Evolutionary conservation across 805 yeast species (phyloP).

Genomic region (Saturnispora sekii): DNA sequence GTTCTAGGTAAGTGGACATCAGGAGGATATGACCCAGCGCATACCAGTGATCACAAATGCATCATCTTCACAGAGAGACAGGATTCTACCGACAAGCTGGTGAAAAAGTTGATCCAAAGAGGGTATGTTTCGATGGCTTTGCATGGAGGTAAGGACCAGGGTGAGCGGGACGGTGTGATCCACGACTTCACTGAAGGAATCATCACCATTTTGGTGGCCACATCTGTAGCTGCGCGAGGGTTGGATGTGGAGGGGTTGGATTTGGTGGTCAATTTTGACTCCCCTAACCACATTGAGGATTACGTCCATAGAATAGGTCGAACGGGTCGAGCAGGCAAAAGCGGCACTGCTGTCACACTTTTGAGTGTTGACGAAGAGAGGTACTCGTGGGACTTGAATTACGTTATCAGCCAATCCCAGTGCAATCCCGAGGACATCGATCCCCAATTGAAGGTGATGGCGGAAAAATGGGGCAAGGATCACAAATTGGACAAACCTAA

Average conservation of each 20-base stretch:
- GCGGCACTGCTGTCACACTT: conserved; percentile 67
- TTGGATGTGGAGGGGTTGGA: conserved; percentile 82
- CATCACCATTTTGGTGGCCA: conserved; percentile 66
- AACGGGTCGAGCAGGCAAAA: conserved; percentile 84
- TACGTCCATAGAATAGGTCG: conserved; percentile 94
- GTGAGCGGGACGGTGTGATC: conserved; percentile 69
- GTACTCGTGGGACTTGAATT: conserved; percentile 57
- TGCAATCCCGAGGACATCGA: conserved; percentile 35
- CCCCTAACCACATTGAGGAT: conserved; percentile 87
- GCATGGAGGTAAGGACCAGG: conserved; percentile 89
- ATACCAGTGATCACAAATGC: conserved; percentile 35
- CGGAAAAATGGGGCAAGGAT: conserved; percentile 46
- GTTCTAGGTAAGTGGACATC: conserved; percentile 36
- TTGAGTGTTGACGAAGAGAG: conserved; percentile 52
- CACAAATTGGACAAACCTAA: conserved; percentile 56
- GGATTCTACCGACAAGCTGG: conserved; percentile 67
- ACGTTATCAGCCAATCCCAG: conserved; percentile 53
- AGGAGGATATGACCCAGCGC: conserved; percentile 19
- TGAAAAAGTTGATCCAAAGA: conserved; percentile 39
- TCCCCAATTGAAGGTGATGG: conserved; percentile 38
- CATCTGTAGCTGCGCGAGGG: conserved; percentile 93
- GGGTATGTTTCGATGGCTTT: conserved; percentile 57
- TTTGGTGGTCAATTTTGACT: conserved; percentile 70
- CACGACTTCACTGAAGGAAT: conserved; percentile 55
- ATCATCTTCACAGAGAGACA: conserved; percentile 86